A percentile compares a stretch with the other conserved stretches of the same genome.
These are phyloP conservation scores for Sporobolus alterniflorus DNA, from an alignment of 202 grass and related monocot species.

Conservation along the genomic window DNA sequence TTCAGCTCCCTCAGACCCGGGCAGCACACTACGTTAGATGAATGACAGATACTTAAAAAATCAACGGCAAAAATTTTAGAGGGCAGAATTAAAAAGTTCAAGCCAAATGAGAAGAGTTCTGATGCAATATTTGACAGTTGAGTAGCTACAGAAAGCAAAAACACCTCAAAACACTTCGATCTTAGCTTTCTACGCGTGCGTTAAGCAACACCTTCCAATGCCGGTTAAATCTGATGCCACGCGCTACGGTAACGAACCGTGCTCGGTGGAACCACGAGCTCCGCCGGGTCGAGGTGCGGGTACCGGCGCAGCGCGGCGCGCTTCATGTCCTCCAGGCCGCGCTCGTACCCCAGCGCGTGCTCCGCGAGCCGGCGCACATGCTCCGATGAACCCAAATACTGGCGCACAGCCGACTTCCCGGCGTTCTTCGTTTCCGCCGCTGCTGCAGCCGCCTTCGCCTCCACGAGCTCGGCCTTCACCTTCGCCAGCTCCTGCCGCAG, in stretches of 20 bases:
- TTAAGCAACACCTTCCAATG: no score
- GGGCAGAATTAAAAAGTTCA: no score
- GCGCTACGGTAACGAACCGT: not conserved
- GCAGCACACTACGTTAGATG: no score
- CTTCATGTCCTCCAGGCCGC: conserved; percentile 31
- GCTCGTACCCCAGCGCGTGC: conserved; percentile 29
- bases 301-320: conserved; percentile 1
- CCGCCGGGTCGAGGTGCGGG: conserved; percentile 7
- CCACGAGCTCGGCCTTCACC: conserved; percentile 25
- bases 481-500: conserved; percentile 18
- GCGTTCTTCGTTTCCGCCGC: not conserved
- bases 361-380: not conserved
- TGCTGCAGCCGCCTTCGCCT: not conserved
- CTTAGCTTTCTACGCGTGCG: no score
- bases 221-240: not conserved
- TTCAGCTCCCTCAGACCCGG: no score
- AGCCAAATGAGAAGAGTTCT: no score
- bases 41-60: no score
- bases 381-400: not conserved
- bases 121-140: no score
- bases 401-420: not conserved
- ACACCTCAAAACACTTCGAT: no score
- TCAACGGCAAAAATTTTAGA: no score
- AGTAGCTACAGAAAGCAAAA: no score
- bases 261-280: not conserved